A percentile compares a stretch with the other conserved stretches of the same genome.
Evolutionary conservation across 805 yeast species (phyloP).

Genomic region (Lipomyces mesembrius): DNA sequence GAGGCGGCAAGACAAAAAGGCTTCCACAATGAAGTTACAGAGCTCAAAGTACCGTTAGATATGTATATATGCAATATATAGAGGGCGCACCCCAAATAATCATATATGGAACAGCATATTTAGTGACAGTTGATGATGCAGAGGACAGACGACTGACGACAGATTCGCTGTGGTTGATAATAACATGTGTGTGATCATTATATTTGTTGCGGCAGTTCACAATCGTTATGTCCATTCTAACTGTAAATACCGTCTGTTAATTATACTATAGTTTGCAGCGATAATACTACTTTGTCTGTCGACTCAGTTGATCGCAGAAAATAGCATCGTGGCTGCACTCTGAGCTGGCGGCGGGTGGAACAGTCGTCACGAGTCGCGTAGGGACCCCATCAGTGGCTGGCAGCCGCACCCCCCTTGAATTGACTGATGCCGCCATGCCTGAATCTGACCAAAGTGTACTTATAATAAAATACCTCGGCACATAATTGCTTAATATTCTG

Average conservation of each 20-base stretch:
- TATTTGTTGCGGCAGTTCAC: neutral
- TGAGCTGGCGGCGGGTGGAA: neutral
- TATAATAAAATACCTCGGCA: neutral
- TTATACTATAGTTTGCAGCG: no score
- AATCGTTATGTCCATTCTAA: neutral
- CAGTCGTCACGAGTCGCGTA: neutral
- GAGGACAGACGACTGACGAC: no score
- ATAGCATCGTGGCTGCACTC: neutral
- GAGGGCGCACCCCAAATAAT: no score
- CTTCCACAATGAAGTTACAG: no score
- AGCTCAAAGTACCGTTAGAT: no score
- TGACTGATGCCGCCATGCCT: neutral
- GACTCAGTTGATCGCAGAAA: no score
- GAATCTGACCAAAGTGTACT: neutral
- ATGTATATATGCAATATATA: no score
- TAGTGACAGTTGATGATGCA: neutral
- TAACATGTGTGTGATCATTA: no score
- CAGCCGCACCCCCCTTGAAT: constrained; percentile 4
- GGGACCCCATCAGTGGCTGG: constrained; percentile 1
- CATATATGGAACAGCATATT: neutral
- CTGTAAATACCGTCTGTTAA: neutral
- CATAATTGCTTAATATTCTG: neutral
- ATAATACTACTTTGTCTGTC: no score
- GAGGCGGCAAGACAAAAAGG: neutral
- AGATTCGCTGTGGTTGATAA: no score